A percentile compares a stretch with the other conserved stretches of the same genome.
Evolutionary conservation across 768 basidiomycete species (phyloP).

Genomic region (Kockovaella imperatae): DNA sequence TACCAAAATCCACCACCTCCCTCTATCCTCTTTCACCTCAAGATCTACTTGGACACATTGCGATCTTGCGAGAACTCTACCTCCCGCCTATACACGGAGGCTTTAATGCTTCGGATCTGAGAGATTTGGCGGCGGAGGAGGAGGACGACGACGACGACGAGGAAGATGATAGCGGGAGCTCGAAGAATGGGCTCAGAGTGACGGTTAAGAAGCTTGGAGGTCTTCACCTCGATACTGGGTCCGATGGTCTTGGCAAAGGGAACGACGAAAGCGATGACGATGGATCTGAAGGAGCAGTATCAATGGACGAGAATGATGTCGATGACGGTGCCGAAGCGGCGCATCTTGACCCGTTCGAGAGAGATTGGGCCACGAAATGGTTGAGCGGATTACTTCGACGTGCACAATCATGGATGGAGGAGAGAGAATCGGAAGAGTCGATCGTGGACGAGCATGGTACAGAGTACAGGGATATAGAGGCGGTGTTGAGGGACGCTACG

Average conservation of each 20-base stretch:
- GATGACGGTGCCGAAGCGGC: constrained; percentile 8
- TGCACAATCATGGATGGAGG: constrained; percentile 35
- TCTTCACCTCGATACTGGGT: constrained; percentile 6
- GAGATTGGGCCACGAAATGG: constrained; percentile 44
- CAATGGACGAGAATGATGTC: constrained; percentile 5
- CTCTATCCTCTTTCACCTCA: constrained; percentile 17
- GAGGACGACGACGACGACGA: not conserved
- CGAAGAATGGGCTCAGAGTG: too few relatives aligned
- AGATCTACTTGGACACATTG: constrained; percentile 25
- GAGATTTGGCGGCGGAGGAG: not conserved
- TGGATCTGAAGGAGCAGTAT: not conserved
- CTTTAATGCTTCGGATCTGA: constrained; percentile 10
- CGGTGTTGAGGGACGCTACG: constrained; percentile 34
- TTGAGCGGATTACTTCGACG: constrained; percentile 34
- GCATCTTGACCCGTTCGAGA: constrained; percentile 39
- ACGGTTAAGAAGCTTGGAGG: constrained; percentile 25
- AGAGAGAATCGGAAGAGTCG: constrained; percentile 21
- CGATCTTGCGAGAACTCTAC: constrained; percentile 29
- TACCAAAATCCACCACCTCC: constrained; percentile 32
- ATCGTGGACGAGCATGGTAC: not conserved
- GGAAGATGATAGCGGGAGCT: constrained; percentile 14
- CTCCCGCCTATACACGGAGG: constrained; percentile 38
- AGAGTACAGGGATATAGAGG: constrained; percentile 23
- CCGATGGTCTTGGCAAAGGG: not conserved
- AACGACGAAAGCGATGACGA: constrained; percentile 2